Percentiles rank a stretch among this genome's conserved stretches.
phyloP scores from a whole-genome alignment of 1,284 basidiomycete genomes.

The Moesziomyces parantarcticus region DNA sequence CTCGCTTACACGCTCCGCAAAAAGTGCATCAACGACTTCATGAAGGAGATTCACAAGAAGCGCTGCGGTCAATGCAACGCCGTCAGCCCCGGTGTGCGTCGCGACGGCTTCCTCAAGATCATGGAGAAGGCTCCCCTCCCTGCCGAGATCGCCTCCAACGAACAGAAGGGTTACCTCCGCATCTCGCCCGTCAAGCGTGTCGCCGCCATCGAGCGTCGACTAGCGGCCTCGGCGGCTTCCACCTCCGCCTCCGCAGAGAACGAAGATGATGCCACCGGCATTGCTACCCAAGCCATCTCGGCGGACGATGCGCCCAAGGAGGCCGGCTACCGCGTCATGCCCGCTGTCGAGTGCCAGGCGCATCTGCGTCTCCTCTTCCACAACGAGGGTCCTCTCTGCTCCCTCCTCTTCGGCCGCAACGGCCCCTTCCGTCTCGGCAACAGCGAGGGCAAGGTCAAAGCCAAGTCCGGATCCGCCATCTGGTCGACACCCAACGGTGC shows the following conservation, averaged over 20 bases:
- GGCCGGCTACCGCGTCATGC: constrained; percentile 76
- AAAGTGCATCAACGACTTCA: constrained; percentile 83
- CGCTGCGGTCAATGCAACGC: constrained; percentile 80
- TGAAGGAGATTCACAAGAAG: constrained; percentile 78
- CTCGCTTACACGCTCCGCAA: constrained; percentile 89
- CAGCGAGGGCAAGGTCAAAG: constrained; percentile 32
- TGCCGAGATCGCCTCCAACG: constrained; percentile 38
- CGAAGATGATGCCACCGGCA: constrained; percentile 17
- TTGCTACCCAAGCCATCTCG: constrained; percentile 42
- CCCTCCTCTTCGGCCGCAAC: constrained; percentile 90
- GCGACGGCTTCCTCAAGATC: constrained; percentile 93
- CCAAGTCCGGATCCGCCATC: constrained; percentile 26
- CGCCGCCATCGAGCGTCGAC: constrained; percentile 35
- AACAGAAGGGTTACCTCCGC: constrained; percentile 36
- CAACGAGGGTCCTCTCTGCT: constrained; percentile 84
- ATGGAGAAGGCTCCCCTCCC: constrained; percentile 73
- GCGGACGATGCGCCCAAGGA: constrained; percentile 56
- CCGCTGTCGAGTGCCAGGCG: constrained; percentile 90
- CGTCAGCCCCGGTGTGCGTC: constrained; percentile 88
- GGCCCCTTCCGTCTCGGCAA: constrained; percentile 75
- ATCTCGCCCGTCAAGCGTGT: constrained; percentile 58
- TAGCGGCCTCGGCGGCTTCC: constrained; percentile 21
- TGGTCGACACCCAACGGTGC: constrained; percentile 69
- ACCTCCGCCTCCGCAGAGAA: constrained; percentile 19
- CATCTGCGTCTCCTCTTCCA: constrained; percentile 89